Evolutionary conservation across 805 yeast species (phyloP).

Genomic region (Yarrowia deformans): DNA sequence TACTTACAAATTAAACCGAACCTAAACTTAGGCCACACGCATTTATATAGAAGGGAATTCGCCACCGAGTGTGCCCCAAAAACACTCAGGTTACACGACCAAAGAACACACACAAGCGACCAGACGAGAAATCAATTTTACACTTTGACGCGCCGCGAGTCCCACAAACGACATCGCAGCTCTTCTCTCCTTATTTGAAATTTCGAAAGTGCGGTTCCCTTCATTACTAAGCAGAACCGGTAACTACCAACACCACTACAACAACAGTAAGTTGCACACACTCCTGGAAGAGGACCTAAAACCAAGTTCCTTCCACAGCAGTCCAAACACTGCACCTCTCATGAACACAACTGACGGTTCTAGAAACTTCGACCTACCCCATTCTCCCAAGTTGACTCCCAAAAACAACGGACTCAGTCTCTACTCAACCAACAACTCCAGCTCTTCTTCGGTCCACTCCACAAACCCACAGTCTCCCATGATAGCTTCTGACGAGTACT

Average conservation of each 20-base stretch:
- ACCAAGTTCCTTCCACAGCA: not conserved
- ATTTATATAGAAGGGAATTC: slow-evolving; percentile 18
- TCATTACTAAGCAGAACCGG: slow-evolving; percentile 26
- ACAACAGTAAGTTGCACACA: slow-evolving; percentile 24
- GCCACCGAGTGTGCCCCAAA: slow-evolving; percentile 17
- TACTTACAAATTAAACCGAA: slow-evolving; percentile 36
- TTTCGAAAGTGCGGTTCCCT: slow-evolving; percentile 4
- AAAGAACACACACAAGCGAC: not conserved
- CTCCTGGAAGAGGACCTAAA: not conserved
- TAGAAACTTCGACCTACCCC: slow-evolving; percentile 37
- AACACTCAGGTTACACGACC: slow-evolving; percentile 9
- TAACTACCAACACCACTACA: not conserved
- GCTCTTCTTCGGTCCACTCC: slow-evolving; percentile 24
- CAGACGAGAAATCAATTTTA: not conserved
- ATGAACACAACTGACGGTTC: slow-evolving; percentile 39
- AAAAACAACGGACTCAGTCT: slow-evolving; percentile 35
- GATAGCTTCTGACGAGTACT: slow-evolving; percentile 39
- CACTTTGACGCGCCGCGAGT: slow-evolving; percentile 6
- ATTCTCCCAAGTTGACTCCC: slow-evolving; percentile 38
- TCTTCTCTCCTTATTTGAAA: not conserved
- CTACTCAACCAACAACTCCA: slow-evolving; percentile 36
- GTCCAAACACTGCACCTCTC: slow-evolving; percentile 15
- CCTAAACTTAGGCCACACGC: slow-evolving; percentile 14
- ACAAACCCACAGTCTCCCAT: slow-evolving; percentile 32
- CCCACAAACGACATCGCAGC: slow-evolving; percentile 19